phyloP scores from a whole-genome alignment of 768 basidiomycete species.

The Amanita rubescens region DNA sequence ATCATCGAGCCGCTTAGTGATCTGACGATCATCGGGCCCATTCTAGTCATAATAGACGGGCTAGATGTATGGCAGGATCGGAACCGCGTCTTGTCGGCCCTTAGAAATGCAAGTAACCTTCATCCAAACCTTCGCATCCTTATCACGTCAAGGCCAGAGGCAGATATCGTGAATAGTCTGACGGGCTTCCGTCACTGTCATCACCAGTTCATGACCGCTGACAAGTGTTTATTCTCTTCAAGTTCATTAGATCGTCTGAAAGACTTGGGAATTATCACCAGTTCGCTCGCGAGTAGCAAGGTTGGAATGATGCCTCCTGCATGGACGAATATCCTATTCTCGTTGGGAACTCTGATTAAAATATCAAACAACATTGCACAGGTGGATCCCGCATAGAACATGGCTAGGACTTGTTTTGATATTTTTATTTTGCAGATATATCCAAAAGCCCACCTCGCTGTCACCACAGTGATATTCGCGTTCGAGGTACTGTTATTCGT shows the following conservation, averaged over 20 bases:
- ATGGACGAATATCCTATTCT: conserved; percentile 1
- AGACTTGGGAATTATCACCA: neutral
- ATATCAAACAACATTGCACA: neutral
- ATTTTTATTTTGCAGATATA: neutral
- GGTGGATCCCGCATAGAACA: neutral
- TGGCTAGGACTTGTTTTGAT: neutral
- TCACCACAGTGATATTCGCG: neutral
- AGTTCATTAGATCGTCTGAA: neutral
- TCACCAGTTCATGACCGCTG: neutral
- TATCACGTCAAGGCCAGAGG: conserved; percentile 21
- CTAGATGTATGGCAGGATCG: conserved; percentile 21
- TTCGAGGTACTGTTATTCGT: neutral
- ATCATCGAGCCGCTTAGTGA: conserved; percentile 18
- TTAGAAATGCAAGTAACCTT: conserved; percentile 8
- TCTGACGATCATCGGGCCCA: conserved; percentile 20
- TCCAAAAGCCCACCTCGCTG: neutral
- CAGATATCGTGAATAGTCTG: conserved; percentile 2
- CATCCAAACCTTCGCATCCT: conserved; percentile 21
- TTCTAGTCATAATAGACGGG: conserved; percentile 28
- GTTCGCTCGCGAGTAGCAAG: neutral
- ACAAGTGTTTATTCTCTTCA: too few relatives aligned
- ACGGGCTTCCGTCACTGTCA: neutral
- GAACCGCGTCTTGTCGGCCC: neutral
- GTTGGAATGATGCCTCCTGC: neutral
- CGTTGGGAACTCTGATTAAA: neutral